Base-by-base conservation (phyloP, 1,139 yeast genomes). In the Yueomyces sp. region DNA sequence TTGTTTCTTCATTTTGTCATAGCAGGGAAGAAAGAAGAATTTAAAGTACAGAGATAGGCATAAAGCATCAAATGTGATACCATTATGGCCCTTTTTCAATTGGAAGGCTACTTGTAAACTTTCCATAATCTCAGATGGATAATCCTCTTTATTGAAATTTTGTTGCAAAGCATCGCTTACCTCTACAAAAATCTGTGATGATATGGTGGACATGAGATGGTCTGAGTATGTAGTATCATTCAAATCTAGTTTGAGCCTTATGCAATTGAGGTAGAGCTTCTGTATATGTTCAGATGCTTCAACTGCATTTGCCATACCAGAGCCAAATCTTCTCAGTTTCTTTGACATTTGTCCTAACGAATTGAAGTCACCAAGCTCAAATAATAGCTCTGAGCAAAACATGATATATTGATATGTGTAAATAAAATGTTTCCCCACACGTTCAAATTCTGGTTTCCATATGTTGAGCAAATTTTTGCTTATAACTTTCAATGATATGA, bases 391-490 rank as follows among this genome's bases (percentile, higher is more conserved):
- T 42, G 82, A 71, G 52, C 72, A 79, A 55, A 81, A 82, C 42
- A 66, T 60, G 12, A 85, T 74, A 55, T 91, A 91, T 46, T 78
- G 76, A 50, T 71, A 73, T 19, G 84, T 81, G 61, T 83, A 87
- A 36, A 75, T 76, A 57, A 86, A 91, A 60, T 91, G 96, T 52
- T 84, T 85, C 0, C 99, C 99, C 0, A 97, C 93, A 19, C 95
- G 65, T 61, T 93, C 98, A 51, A 70, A 63, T 41, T 87, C 95
- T 0, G 96, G 95, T 54, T 86, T 86, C 98, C 98, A 91, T 44
- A 91, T 84, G 55, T 76, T 83, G 0, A 89, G 76, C 38, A 93
- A 70, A 5, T 81, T 75, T 54, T 89, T 85, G 43, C 78, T 76
- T 3, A 76, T 73, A 6, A 86, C 70, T 50, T 80, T 84, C 41